Conservation (phyloP, 2,329 filamentous ascomycete species). For the Rhynchosporium agropyri region DNA sequence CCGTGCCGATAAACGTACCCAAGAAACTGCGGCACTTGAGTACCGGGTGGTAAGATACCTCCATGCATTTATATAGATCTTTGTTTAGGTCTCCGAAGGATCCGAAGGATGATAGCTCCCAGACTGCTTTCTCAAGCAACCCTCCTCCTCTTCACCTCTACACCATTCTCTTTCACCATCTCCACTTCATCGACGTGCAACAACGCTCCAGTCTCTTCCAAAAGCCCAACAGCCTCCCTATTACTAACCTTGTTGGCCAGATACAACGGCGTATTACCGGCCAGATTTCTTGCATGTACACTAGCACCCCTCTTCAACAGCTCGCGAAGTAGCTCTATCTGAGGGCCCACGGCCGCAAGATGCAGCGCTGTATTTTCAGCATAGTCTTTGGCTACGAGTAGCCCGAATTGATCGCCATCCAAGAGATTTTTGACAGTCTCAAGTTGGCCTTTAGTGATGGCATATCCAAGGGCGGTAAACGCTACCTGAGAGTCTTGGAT, state of each 20-base stretch:
- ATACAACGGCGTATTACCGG: slow-evolving; percentile 67
- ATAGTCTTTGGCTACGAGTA: slow-evolving; percentile 45
- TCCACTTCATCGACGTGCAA: slow-evolving; percentile 56
- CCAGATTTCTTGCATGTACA: slow-evolving; percentile 66
- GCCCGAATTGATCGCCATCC: slow-evolving; percentile 35
- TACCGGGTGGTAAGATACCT: no score
- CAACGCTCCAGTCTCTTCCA: slow-evolving; percentile 62
- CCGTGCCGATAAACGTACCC: no score
- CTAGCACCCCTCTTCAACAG: slow-evolving; percentile 64
- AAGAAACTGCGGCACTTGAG: no score
- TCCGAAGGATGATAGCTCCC: no score
- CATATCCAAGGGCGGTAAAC: slow-evolving; percentile 63
- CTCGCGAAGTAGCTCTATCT: slow-evolving; percentile 58
- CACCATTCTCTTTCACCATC: slow-evolving; percentile 15
- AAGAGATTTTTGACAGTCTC: slow-evolving; percentile 43
- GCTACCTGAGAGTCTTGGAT: slow-evolving; percentile 51
- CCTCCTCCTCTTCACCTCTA: slow-evolving; percentile 1
- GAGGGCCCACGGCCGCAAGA: slow-evolving; percentile 47
- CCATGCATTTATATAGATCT: no score
- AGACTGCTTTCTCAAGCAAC: neutral
- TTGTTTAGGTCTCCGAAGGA: no score
- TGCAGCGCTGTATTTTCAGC: slow-evolving; percentile 46
- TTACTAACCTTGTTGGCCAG: slow-evolving; percentile 62
- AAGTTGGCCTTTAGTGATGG: slow-evolving; percentile 61
- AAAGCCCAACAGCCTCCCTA: slow-evolving; percentile 54